These are phyloP conservation scores for Sporothrix curviconia DNA, from an alignment of 2,329 filamentous ascomycete genomes.

Conservation along the genomic window DNA sequence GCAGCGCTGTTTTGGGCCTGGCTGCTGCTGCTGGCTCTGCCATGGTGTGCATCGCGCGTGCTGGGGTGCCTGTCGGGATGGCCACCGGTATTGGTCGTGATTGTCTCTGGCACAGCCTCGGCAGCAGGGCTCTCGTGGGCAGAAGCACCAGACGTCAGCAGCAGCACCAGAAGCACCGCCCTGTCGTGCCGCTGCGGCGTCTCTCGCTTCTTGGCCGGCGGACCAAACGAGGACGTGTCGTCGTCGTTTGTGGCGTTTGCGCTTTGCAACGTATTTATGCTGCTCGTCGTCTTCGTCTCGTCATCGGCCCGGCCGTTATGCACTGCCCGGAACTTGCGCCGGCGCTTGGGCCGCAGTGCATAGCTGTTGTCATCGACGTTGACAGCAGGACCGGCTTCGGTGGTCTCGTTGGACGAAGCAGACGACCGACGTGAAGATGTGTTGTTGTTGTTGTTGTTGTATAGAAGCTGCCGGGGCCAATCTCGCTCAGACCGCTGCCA, in stretches of 20 bases:
- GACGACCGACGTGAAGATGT: constrained; percentile 38
- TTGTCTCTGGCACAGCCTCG: no score
- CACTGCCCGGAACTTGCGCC: constrained; percentile 34
- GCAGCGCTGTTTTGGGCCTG: no score
- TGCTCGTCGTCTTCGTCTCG: constrained; percentile 20
- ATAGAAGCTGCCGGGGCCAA: constrained; percentile 36
- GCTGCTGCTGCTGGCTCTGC: no score
- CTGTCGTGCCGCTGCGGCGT: constrained; percentile 2
- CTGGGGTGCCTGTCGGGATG: no score
- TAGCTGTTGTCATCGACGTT: constrained; percentile 38
- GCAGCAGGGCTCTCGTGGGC: no score
- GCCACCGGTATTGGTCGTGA: no score
- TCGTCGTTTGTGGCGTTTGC: not conserved
- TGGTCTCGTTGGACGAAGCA: constrained; percentile 43
- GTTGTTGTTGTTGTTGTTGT: not conserved
- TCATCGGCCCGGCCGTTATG: constrained; percentile 31
- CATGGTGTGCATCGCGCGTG: no score
- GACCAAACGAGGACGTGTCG: constrained; percentile 15
- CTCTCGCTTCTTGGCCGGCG: constrained; percentile 24
- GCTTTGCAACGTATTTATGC: no score
- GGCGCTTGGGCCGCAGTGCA: constrained; percentile 49
- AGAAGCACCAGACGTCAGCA: no score
- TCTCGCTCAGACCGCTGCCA: constrained; percentile 23
- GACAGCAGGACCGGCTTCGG: constrained; percentile 29
- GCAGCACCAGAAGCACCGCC: no score